Base-by-base conservation (phyloP, 192 early-diverging fungal genomes). In the Coemansia asiatica region DNA sequence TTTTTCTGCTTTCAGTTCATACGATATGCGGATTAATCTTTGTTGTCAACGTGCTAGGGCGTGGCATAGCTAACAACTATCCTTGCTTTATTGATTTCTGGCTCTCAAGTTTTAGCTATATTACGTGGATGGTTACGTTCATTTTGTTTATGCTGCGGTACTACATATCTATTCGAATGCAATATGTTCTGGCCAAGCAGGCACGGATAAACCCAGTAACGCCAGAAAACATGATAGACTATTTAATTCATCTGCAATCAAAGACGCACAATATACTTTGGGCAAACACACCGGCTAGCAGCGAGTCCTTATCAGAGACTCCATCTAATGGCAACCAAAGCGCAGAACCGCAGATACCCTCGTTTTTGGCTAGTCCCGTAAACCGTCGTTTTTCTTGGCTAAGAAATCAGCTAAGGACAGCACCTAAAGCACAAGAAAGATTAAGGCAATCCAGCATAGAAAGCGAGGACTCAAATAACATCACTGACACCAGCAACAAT, bases 51-150 rank as follows among this genome's bases (percentile, higher is more conserved):
- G 61, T 35, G 6, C 18, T 67, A 48, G 22, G 58, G 9, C 69
- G 56, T 19, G 66, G 69, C 12, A 59, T 71, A 26, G 7, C 55
- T 8, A 9, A 23, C 44, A 76, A 71, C 58, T 76, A 68, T 35
- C 74, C 74, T 0, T 76, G 74, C 49, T 67, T 64, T 63, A 56
- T 76, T 16, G 74, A 76, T 16, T 10, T 71, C 1, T 76, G 74
- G 74, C 31, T 76, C 15, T 9, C 47, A 25, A 61, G 50, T 7
- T 12, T 23, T 22, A 56, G 65, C 55, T 71, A 71, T 18, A 28
- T 59, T 3, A 64, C 57, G 36, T 76, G 74, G 74, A 40, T 53
- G 1, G 12, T 56, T 4, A 48, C 54, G 13, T 71, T 67, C 35
- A 19, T 71, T 7, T 27, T 76, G 16, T 76, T 51, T 53, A 71